Conservation (phyloP, 2,329 filamentous ascomycete species). For the Ceratocystis colombiana region DNA sequence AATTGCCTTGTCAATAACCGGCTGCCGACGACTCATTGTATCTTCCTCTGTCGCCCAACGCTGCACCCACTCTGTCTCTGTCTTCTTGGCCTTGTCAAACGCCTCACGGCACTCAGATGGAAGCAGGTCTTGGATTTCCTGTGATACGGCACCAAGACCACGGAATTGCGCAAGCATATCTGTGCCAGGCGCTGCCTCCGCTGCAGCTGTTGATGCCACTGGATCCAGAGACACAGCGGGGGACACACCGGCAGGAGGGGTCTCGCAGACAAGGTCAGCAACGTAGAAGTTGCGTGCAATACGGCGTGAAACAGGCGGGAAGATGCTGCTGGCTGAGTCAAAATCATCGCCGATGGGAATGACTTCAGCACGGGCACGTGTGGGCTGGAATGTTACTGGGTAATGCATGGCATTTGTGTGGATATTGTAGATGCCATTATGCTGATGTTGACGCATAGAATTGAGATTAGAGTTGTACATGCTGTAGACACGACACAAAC, state of each 20-base stretch:
- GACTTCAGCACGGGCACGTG: slow-evolving; percentile 66
- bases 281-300: slow-evolving; percentile 49
- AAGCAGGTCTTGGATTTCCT: slow-evolving; percentile 56
- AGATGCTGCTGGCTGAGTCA: slow-evolving; percentile 32
- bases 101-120: slow-evolving; percentile 61
- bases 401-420: slow-evolving; percentile 90
- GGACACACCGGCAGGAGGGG: slow-evolving; percentile 40
- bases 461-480: slow-evolving; percentile 72
- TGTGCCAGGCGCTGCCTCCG: slow-evolving; percentile 26
- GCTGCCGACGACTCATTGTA: slow-evolving; percentile 38
- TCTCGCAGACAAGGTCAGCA: slow-evolving; percentile 46
- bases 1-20: slow-evolving; percentile 54
- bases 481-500: slow-evolving; percentile 39
- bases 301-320: slow-evolving; percentile 41
- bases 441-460: slow-evolving; percentile 56
- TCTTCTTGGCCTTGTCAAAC: slow-evolving; percentile 55
- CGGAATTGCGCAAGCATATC: slow-evolving; percentile 45
- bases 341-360: slow-evolving; percentile 33
- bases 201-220: slow-evolving; percentile 30
- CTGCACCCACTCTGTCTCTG: slow-evolving; percentile 61
- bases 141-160: slow-evolving; percentile 53
- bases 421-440: slow-evolving; percentile 76
- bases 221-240: slow-evolving; percentile 37
- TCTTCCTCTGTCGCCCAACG: slow-evolving; percentile 49
- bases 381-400: slow-evolving; percentile 80